Evolutionary conservation across 1,139 yeast genomes (phyloP).

Genomic region (Saccharomycopsis phalli): DNA sequence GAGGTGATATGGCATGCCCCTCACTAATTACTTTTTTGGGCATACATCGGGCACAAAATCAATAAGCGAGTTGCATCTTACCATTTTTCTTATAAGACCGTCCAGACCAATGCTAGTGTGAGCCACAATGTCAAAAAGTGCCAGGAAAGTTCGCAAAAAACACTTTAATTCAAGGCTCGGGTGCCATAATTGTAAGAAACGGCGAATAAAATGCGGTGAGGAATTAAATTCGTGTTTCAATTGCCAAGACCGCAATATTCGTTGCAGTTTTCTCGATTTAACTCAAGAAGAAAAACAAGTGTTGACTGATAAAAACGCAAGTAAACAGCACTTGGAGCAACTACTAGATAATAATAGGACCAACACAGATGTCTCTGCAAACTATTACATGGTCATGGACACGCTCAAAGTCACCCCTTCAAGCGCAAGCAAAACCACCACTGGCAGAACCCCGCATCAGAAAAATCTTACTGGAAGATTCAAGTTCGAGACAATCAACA

Average conservation of each 20-base stretch:
- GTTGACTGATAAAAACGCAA: constrained; percentile 6
- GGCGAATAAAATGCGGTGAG: constrained; percentile 18
- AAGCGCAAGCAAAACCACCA: neutral
- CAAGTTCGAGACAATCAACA: too few relatives aligned
- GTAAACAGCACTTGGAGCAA: neutral
- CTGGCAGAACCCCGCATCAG: too few relatives aligned
- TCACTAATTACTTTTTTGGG: too few relatives aligned
- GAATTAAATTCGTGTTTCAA: constrained; percentile 15
- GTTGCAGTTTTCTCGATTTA: constrained; percentile 14
- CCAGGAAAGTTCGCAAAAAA: constrained; percentile 10
- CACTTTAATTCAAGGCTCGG: constrained; percentile 17
- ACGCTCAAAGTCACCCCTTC: neutral
- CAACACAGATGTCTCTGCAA: neutral
- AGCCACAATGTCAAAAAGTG: neutral
- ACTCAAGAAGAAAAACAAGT: constrained; percentile 6
- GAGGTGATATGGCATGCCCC: too few relatives aligned
- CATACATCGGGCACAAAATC: too few relatives aligned
- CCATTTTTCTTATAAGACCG: too few relatives aligned
- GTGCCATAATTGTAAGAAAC: constrained; percentile 14
- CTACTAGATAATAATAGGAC: neutral
- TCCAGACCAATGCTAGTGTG: too few relatives aligned
- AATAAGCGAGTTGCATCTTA: too few relatives aligned
- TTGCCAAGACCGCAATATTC: constrained; percentile 11
- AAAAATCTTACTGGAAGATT: too few relatives aligned
- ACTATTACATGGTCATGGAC: neutral